Evolutionary conservation across 2,329 filamentous ascomycete species (phyloP).

Genomic region (Colletotrichum sp.): DNA sequence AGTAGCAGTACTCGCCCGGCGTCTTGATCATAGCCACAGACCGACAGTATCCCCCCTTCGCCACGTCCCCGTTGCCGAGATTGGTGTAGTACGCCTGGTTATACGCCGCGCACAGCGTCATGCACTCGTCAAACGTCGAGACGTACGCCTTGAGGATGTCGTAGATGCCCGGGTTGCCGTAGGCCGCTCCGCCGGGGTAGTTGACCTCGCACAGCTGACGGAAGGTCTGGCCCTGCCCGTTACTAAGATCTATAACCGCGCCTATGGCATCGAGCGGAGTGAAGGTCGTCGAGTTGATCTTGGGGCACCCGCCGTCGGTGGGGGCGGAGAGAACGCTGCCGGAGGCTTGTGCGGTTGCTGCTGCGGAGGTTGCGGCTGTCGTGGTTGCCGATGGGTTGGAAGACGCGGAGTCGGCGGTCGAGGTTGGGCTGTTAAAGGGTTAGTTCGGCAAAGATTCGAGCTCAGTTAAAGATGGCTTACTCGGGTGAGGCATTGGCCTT

Average conservation of each 20-base stretch:
- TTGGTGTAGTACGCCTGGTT: constrained; percentile 12
- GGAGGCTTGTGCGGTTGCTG: not conserved
- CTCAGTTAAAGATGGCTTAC: not conserved
- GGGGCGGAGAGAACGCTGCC: constrained; percentile 16
- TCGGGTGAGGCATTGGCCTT: not conserved
- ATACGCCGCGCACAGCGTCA: constrained; percentile 22
- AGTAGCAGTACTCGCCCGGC: constrained; percentile 24
- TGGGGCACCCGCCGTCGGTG: constrained; percentile 23
- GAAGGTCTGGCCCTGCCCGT: constrained; percentile 12
- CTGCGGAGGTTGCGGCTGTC: not conserved
- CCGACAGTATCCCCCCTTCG: constrained; percentile 7
- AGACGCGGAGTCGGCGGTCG: not conserved
- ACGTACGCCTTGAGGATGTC: constrained; percentile 25
- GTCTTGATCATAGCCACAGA: constrained; percentile 24
- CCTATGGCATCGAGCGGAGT: constrained; percentile 16
- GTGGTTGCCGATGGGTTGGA: not conserved
- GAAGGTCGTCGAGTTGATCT: constrained; percentile 22
- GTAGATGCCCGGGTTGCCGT: constrained; percentile 20
- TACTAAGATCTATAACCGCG: not conserved
- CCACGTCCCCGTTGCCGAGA: not conserved
- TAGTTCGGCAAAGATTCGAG: not conserved
- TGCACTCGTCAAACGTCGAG: constrained; percentile 25
- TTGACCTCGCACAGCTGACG: constrained; percentile 22
- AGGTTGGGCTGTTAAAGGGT: not conserved
- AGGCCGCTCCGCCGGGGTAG: constrained; percentile 13